Evolutionary conservation across 495 filamentous ascomycete species (phyloP).

Genomic region (Sporormia fimetaria): DNA sequence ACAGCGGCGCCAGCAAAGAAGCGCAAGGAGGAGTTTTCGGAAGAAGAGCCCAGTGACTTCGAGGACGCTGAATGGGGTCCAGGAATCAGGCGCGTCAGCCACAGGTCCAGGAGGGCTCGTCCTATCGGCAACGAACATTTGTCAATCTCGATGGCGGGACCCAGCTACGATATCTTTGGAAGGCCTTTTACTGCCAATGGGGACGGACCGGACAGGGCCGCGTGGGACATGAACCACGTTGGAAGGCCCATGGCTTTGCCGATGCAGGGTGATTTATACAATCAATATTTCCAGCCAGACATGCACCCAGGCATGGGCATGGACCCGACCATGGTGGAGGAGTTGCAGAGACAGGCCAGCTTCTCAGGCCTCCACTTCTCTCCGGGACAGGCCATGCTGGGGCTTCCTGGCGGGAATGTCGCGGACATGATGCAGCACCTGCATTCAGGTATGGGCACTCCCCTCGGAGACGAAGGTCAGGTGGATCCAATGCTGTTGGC

Average conservation of each 20-base stretch:
- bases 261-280: slow-evolving; percentile 41
- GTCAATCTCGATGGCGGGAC: slow-evolving; percentile 6
- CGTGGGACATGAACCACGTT: slow-evolving; percentile 52
- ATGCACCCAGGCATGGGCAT: slow-evolving; percentile 17
- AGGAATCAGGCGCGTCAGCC: slow-evolving; percentile 9
- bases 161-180: slow-evolving; percentile 5
- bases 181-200: slow-evolving; percentile 13
- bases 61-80: slow-evolving; percentile 29
- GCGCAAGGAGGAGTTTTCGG: slow-evolving; percentile 35
- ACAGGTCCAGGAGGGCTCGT: slow-evolving; percentile 2
- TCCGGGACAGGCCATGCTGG: slow-evolving; percentile 21
- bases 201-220: slow-evolving; percentile 37
- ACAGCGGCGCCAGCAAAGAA: slow-evolving; percentile 40
- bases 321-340: slow-evolving; percentile 17
- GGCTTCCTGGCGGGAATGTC: slow-evolving; percentile 44
- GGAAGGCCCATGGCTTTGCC: slow-evolving; percentile 45
- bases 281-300: slow-evolving; percentile 48
- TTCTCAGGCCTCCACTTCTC: slow-evolving; percentile 23
- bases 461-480: slow-evolving; percentile 29
- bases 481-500: slow-evolving; percentile 28
- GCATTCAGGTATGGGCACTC: slow-evolving; percentile 18
- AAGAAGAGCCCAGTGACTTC: slow-evolving; percentile 24
- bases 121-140: slow-evolving; percentile 8
- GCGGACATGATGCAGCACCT: slow-evolving; percentile 41
- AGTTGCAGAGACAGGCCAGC: slow-evolving; percentile 20